phyloP scores from a whole-genome alignment of 495 filamentous ascomycete species.

The Penicillium nucicola region DNA sequence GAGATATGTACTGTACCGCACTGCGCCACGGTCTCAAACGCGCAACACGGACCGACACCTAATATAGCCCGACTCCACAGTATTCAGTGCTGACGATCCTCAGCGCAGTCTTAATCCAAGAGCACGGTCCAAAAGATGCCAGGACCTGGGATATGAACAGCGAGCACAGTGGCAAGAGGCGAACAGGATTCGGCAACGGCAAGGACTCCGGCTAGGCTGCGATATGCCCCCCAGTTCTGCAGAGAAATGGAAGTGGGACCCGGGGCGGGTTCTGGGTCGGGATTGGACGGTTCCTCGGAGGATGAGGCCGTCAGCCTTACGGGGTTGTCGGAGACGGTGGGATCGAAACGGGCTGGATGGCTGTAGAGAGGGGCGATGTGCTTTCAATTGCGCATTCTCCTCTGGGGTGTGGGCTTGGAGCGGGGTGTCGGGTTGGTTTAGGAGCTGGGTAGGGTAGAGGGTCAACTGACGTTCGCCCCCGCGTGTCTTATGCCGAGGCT shows the following conservation, averaged over 20 bases:
- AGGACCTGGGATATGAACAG: not conserved
- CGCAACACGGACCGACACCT: not conserved
- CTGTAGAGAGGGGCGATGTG: not conserved
- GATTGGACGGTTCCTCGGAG: slow-evolving; percentile 23
- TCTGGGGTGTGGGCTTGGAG: not conserved
- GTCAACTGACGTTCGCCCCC: not conserved
- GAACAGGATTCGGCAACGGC: slow-evolving; percentile 7
- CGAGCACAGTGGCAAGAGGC: not conserved
- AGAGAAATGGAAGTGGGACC: slow-evolving; percentile 15
- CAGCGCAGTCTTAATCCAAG: not conserved
- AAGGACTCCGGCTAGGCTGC: not conserved
- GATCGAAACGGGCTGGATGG: not conserved
- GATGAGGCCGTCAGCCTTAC: slow-evolving; percentile 20
- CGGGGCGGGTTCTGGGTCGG: slow-evolving; percentile 16
- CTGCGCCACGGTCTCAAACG: slow-evolving; percentile 1
- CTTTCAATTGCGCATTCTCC: not conserved
- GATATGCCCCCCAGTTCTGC: slow-evolving; percentile 15
- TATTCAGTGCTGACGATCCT: not conserved
- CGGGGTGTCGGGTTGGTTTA: not conserved
- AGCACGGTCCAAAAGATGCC: not conserved
- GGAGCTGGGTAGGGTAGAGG: not conserved
- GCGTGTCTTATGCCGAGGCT: too few relatives aligned
- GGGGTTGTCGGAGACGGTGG: not conserved
- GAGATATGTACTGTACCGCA: slow-evolving; percentile 1
- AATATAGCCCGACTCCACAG: slow-evolving; percentile 4